These are phyloP conservation scores for Xylaria polymorpha DNA, from an alignment of 2,329 filamentous ascomycete species.

Conservation along the genomic window DNA sequence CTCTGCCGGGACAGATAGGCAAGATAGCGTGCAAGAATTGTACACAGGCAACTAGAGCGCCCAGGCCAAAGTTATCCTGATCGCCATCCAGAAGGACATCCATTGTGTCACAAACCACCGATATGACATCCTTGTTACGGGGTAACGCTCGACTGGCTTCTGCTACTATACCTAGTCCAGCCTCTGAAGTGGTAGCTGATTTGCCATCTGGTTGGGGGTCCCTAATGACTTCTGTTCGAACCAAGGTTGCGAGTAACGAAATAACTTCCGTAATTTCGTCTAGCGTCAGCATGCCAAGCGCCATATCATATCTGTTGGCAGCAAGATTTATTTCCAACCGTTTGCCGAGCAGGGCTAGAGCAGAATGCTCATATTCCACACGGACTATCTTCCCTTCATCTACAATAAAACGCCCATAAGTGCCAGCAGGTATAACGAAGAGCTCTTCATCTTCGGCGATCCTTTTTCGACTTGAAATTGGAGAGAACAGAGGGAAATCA, in stretches of 20 bases:
- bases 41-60: constrained; percentile 76
- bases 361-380: constrained; percentile 83
- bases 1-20: constrained; percentile 79
- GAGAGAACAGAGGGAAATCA: constrained; percentile 71
- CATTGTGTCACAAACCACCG: constrained; percentile 85
- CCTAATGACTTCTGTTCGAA: constrained; percentile 64
- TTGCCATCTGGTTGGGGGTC: constrained; percentile 41
- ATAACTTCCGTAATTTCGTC: constrained; percentile 80
- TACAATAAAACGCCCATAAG: constrained; percentile 77
- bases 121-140: constrained; percentile 78
- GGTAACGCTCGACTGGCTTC: constrained; percentile 67
- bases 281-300: constrained; percentile 64
- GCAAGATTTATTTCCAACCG: constrained; percentile 75
- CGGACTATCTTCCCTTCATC: constrained; percentile 81
- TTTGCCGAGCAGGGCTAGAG: constrained; percentile 81
- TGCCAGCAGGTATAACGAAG: constrained; percentile 74
- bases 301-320: constrained; percentile 64
- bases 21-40: constrained; percentile 83
- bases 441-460: constrained; percentile 59
- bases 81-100: constrained; percentile 75
- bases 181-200: constrained; percentile 44
- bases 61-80: constrained; percentile 72
- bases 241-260: constrained; percentile 75
- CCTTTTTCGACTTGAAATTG: constrained; percentile 59
- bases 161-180: constrained; percentile 63